A percentile compares a stretch with the other conserved stretches of the same genome.
Conservation (phyloP, 257 asterid genomes). For the Przewalskia tangutica region DNA sequence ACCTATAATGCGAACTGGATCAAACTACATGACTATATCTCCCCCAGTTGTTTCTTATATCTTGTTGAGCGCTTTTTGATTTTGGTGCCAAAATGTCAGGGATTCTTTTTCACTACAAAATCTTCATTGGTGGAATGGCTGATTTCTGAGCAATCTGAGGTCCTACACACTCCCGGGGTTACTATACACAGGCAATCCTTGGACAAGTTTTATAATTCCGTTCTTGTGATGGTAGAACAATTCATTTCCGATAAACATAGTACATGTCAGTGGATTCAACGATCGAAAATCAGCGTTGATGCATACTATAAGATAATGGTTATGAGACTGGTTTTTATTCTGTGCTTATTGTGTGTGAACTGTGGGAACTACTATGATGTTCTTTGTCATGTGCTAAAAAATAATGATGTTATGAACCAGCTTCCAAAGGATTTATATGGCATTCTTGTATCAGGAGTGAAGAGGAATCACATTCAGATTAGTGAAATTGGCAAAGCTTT, state of each 20-base stretch:
- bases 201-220: background rate
- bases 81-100: slow-evolving; percentile 23
- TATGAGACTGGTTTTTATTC: slow-evolving; percentile 33
- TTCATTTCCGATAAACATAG: background rate
- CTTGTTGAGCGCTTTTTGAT: slow-evolving; percentile 45
- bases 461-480: background rate
- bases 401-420: background rate
- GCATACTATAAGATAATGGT: slow-evolving; percentile 25
- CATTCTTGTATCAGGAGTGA: slow-evolving; percentile 10
- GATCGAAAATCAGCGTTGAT: background rate
- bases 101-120: slow-evolving; percentile 31
- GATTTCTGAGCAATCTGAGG: slow-evolving; percentile 12
- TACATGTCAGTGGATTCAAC: slow-evolving; percentile 27
- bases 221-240: slow-evolving; percentile 4
- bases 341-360: slow-evolving; percentile 38
- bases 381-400: slow-evolving; percentile 3
- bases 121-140: slow-evolving; percentile 40
- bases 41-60: slow-evolving; percentile 53
- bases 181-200: background rate
- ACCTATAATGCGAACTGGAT: slow-evolving; percentile 23
- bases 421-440: slow-evolving; percentile 31
- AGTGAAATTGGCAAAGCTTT: slow-evolving; percentile 32
- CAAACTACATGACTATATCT: slow-evolving; percentile 20
- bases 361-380: slow-evolving; percentile 6
- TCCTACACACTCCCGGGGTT: slow-evolving; percentile 3